Evolutionary conservation across 2,329 filamentous ascomycete species (phyloP).

Genomic region (Verticillium nubilum): DNA sequence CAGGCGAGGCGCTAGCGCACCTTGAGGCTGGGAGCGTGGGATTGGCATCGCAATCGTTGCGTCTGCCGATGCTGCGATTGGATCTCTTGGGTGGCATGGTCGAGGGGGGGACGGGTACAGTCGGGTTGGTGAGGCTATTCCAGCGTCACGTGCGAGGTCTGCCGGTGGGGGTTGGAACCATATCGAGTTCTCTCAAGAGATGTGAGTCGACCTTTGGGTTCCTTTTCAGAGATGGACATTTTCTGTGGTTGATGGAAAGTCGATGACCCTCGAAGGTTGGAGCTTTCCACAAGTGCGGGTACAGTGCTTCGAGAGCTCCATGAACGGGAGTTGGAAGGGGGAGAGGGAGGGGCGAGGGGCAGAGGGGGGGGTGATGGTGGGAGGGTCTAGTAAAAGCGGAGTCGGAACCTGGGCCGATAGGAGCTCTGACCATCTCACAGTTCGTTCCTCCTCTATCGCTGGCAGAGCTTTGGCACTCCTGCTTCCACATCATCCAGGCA

Average conservation of each 20-base stretch:
- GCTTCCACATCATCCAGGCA: too few species aligned
- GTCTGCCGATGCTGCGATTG: not conserved
- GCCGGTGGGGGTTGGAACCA: not conserved
- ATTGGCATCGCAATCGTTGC: not conserved
- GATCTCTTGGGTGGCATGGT: not conserved
- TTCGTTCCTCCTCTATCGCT: not conserved
- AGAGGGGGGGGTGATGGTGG: not conserved
- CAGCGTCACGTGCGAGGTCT: not conserved
- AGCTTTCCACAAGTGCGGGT: not conserved
- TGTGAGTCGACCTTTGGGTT: not conserved
- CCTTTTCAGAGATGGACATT: not conserved
- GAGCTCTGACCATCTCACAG: not conserved
- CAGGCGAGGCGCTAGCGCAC: not conserved
- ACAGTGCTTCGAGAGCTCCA: not conserved
- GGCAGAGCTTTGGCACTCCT: not conserved
- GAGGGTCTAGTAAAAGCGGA: not conserved
- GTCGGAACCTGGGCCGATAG: not conserved
- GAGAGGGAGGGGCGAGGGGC: not conserved
- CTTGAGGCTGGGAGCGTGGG: not conserved
- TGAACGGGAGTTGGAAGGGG: not conserved
- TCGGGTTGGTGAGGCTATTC: not conserved
- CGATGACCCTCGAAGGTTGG: not conserved
- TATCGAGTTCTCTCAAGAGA: not conserved
- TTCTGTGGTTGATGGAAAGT: not conserved
- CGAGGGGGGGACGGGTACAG: not conserved